Evolutionary conservation across 2,329 filamentous ascomycete species (phyloP), one percentile per base, ranked within the genome.

Genomic region (Xylariaceae sp.): DNA sequence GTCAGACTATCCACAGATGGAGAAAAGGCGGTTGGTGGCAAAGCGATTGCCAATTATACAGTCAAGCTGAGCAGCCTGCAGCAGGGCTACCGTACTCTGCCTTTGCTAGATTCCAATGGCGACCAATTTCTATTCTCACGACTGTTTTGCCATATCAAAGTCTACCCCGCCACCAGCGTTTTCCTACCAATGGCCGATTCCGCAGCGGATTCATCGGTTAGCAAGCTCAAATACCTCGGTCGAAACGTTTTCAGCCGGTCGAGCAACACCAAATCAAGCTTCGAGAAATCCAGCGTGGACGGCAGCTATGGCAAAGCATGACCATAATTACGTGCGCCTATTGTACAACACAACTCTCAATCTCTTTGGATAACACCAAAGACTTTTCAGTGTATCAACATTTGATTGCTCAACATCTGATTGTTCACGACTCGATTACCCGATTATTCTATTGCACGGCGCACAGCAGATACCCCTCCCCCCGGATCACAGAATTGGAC

Each of bases 61-160:
- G 91, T 88, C 52, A 97, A 97, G 70, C 82, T 97, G 41, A 84
- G 77, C 70, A 94, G 85, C 62, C 78, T 97, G 34, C 89, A 92
- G 63, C 84, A 93, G 66, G 93, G 93, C 22, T 97, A 93, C 66
- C 89, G 92, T 50, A 94, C 95, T 49, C 74, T 97, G 42, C 93
- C 92, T 10, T 76, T 98, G 14, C 86, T 89, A 65, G 91, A 97
- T 67, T 79, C 82, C 45, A 87, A 89, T 52, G 93, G 91, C 49
- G 91, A 96, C 58, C 88, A 91, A 58, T 97, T 94, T 64, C 77
- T 96, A 35, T 96, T 96, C 68, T 95, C 93, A 2, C 94, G 90
- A 10, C 74, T 98, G 14, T 95, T 97, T 67, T 95, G 91, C 71
- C 85, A 84, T 60, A 87, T 97, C 68, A 83, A 83, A 55, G 86